These are phyloP conservation scores for Zizania palustris DNA, from an alignment of 202 grass and related monocot species.

Conservation along the genomic window DNA sequence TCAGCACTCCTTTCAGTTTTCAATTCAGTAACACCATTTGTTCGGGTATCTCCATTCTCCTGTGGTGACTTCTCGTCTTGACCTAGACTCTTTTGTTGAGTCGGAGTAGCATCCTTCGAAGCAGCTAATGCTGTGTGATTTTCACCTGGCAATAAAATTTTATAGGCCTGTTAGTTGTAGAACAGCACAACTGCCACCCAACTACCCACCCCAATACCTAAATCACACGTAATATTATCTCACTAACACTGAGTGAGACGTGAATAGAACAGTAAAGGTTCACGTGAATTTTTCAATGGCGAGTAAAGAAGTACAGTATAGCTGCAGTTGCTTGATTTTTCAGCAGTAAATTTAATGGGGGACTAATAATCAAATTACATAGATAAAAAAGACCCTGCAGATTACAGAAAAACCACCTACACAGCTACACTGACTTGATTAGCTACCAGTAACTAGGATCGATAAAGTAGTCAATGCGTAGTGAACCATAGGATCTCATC, in stretches of 20 bases:
- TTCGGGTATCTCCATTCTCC: slow-evolving; percentile 70
- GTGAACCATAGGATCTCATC: too few relatives aligned
- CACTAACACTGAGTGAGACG: too few relatives aligned
- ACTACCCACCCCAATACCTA: not conserved
- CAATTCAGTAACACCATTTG: slow-evolving; percentile 56
- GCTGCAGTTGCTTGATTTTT: not conserved
- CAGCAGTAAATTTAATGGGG: not conserved
- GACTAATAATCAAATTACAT: slow-evolving; percentile 14
- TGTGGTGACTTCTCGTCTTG: slow-evolving; percentile 48
- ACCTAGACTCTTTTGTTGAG: slow-evolving; percentile 55
- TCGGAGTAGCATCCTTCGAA: slow-evolving; percentile 50
- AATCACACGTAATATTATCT: not conserved
- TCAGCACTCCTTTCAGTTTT: slow-evolving; percentile 53
- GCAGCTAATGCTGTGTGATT: slow-evolving; percentile 46
- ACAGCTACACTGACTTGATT: too few relatives aligned
- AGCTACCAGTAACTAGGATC: too few relatives aligned
- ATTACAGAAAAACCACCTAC: not conserved
- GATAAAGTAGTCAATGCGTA: too few relatives aligned
- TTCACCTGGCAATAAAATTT: slow-evolving; percentile 53
- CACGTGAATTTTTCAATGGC: too few relatives aligned
- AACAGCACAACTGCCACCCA: not conserved
- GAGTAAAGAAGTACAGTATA: not conserved
- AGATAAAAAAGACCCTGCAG: not conserved
- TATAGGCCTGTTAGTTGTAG: not conserved
- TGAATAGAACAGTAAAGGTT: too few relatives aligned